Base-by-base conservation (phyloP, 2,329 filamentous ascomycete genomes). In the Phaeosphaeria sp. region DNA sequence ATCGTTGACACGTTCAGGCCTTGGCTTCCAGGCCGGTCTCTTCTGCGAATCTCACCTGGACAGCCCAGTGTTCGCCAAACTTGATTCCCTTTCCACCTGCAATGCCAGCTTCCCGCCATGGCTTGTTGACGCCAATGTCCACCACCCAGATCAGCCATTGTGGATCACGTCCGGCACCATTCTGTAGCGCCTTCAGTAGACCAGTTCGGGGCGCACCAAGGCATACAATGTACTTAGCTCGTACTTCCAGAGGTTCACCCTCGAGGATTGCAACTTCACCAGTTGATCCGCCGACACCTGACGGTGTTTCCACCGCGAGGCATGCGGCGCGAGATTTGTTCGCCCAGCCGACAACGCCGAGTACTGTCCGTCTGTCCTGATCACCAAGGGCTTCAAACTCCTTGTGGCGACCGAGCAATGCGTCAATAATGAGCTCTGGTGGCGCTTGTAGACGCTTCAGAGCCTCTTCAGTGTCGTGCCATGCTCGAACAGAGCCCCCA, bases 301-400 rank as follows among this genome's bases (percentile, higher is more conserved):
- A 94, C 0, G 95, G 95, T 6, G 96, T 87, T 73, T 97, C 94
- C n/a, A 99, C 87, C 0, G 93, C 91, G 20, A 99, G 80, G 2
- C 95, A 89, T 56, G 89, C 88, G 0, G 92, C 89, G 63, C 93
- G 91, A 73, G 89, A 91, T 63, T 93, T 89, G 73, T 97, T 98
- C 2, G 92, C 90, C 93, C 93, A 98, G 61, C 93, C 90, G 70
- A 97, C 95, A 71, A 97, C 86, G 72, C 96, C 91, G 71, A 96
- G 93, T 0, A 92, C 91, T 0, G 90, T 90, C 3, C 89, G 88
- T 74, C 96, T 92, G 64, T 96, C 91, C 17, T 90, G 89, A 2
- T 89, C 90, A 36, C 92, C 87, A 25, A 98, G 83, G 67, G 96
- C 92, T 65, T 97, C 93, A 70, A 97, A 97, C 2, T 91, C 89